Conservation (phyloP, 202 grass and related monocot species). For the Cymbopogon flexuosus region DNA sequence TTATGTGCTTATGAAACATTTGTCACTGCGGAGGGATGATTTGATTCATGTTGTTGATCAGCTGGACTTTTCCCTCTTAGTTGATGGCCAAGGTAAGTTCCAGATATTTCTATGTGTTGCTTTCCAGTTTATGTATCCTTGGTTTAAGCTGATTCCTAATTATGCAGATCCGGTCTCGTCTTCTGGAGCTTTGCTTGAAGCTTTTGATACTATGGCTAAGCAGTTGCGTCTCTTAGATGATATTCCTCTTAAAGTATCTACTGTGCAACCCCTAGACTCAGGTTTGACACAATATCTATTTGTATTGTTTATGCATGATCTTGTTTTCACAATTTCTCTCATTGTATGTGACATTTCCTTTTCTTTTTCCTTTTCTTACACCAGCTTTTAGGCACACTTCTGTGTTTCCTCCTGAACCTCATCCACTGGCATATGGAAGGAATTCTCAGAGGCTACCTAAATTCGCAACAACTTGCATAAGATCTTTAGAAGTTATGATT, state of each 20-base stretch:
- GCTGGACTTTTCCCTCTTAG: slow-evolving; percentile 80
- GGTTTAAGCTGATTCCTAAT: slow-evolving; percentile 10
- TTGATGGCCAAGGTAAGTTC: slow-evolving; percentile 63
- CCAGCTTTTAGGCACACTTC: slow-evolving; percentile 87
- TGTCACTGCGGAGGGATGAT: slow-evolving; percentile 50
- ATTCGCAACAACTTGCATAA: slow-evolving; percentile 57
- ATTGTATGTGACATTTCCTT: background rate
- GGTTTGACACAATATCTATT: slow-evolving; percentile 37
- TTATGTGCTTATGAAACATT: slow-evolving; percentile 74
- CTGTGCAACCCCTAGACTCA: slow-evolving; percentile 70
- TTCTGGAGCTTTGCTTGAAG: slow-evolving; percentile 60
- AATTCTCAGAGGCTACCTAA: slow-evolving; percentile 46
- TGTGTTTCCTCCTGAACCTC: slow-evolving; percentile 82
- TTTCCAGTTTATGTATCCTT: background rate
- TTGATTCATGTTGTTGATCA: slow-evolving; percentile 78
- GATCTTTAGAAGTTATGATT: slow-evolving; percentile 77
- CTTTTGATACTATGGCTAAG: slow-evolving; percentile 72
- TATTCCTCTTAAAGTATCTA: slow-evolving; percentile 87
- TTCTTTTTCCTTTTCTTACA: slow-evolving; percentile 21
- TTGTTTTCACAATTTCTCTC: background rate
- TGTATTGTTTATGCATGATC: slow-evolving; percentile 17
- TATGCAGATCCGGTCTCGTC: slow-evolving; percentile 67
- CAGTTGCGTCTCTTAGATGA: slow-evolving; percentile 61
- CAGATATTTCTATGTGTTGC: slow-evolving; percentile 23
- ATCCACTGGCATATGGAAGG: slow-evolving; percentile 79